phyloP scores from a whole-genome alignment of 1,284 basidiomycete species.

The Marasmius fiardii region DNA sequence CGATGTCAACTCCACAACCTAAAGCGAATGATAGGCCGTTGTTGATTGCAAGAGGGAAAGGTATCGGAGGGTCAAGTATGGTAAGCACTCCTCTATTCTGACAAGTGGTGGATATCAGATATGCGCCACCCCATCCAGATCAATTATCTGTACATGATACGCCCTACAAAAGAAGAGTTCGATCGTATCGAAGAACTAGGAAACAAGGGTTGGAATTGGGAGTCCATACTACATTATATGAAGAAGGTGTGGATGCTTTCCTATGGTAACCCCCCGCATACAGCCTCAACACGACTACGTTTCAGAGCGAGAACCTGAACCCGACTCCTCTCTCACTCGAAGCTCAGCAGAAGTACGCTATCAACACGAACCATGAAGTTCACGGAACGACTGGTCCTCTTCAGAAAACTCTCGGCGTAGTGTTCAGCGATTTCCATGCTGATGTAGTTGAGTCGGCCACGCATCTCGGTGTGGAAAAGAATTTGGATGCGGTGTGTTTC shows the following conservation, averaged over 20 bases:
- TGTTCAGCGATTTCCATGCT: neutral
- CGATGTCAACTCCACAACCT: neutral
- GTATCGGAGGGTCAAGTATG: neutral
- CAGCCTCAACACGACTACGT: neutral
- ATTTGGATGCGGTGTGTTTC: neutral
- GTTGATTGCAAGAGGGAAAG: neutral
- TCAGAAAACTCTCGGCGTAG: neutral
- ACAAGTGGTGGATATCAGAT: no score
- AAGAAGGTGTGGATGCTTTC: neutral
- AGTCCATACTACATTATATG: neutral
- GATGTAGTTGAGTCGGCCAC: neutral
- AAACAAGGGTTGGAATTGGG: slow-evolving; percentile 5
- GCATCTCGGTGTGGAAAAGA: neutral
- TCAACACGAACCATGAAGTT: neutral
- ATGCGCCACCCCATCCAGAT: neutral
- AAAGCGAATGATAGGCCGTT: neutral
- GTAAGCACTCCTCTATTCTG: neutral
- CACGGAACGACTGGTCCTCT: slow-evolving; percentile 1
- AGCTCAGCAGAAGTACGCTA: neutral
- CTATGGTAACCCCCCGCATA: neutral
- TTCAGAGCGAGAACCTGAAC: neutral
- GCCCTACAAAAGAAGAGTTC: neutral
- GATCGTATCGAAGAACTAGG: neutral
- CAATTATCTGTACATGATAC: slow-evolving; percentile 1
- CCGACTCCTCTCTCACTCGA: neutral